These are phyloP conservation scores for Ogataea angusta DNA, from an alignment of 805 yeast genomes.

Conservation along the genomic window DNA sequence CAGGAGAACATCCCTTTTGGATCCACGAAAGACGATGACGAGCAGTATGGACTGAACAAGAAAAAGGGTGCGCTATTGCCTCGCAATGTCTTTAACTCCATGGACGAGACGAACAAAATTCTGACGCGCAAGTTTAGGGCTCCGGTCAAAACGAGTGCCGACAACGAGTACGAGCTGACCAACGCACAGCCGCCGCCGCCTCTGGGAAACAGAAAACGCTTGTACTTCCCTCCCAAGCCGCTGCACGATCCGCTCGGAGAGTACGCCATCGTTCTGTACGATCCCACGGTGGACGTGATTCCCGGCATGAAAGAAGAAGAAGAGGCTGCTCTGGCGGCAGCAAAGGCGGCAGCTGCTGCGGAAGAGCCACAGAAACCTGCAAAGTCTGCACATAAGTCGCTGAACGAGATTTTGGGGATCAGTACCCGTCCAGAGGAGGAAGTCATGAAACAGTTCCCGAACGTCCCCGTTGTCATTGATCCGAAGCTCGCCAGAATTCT, in stretches of 20 bases:
- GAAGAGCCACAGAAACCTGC: conserved; percentile 18
- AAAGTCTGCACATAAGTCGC: conserved; percentile 54
- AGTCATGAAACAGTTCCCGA: conserved; percentile 53
- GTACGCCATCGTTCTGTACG: conserved; percentile 90
- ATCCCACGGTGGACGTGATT: conserved; percentile 80
- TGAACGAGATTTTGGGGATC: conserved; percentile 80
- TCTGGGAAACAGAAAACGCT: conserved; percentile 73
- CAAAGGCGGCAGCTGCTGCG: conserved; percentile 9
- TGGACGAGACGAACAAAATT: conserved; percentile 38
- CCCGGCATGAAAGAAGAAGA: conserved; percentile 32
- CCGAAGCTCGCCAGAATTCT: conserved; percentile 79
- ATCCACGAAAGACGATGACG: conserved; percentile 32
- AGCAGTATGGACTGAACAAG: conserved; percentile 32
- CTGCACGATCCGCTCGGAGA: conserved; percentile 94
- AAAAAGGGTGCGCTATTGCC: conserved; percentile 61
- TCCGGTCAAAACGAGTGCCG: conserved; percentile 49
- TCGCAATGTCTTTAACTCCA: conserved; percentile 43
- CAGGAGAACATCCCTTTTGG: conserved; percentile 26
- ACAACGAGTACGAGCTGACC: conserved; percentile 29
- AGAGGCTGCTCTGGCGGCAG: conserved; percentile 12
- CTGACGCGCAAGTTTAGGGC: conserved; percentile 52
- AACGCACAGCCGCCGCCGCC: conserved; percentile 62
- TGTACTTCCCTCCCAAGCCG: conserved; percentile 78
- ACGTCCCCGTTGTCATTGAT: conserved; percentile 95
- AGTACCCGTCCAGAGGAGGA: conserved; percentile 47